A percentile compares a stretch with the other conserved stretches of the same genome.
Conservation (phyloP, 495 filamentous ascomycete genomes). For the Daldinia vernicosa region DNA sequence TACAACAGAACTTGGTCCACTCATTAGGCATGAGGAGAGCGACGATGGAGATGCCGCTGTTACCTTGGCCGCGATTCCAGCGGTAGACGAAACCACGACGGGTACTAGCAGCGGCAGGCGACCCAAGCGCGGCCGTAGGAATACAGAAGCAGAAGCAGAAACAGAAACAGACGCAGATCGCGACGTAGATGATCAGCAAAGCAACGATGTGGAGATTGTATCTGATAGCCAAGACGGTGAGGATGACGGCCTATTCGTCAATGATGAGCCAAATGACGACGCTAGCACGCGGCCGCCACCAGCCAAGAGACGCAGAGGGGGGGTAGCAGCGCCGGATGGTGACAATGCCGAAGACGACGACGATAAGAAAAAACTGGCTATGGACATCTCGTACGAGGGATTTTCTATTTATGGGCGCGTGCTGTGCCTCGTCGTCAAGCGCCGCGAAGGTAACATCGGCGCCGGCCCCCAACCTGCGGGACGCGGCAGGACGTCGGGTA, state of each 20-base stretch:
- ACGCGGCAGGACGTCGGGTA: conserved; percentile 37
- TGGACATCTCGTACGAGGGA: conserved; percentile 90
- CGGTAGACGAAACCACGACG: conserved; percentile 46
- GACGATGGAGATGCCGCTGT: conserved; percentile 54
- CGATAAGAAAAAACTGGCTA: conserved; percentile 87
- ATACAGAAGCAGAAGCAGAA: conserved; percentile 44
- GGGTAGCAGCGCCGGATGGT: conserved; percentile 40
- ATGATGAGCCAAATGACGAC: conserved; percentile 40
- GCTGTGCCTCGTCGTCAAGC: conserved; percentile 87
- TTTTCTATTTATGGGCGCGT: conserved; percentile 94
- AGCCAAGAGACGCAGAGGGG: conserved; percentile 59
- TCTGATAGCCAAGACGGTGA: conserved; percentile 44
- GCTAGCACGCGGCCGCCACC: conserved; percentile 47
- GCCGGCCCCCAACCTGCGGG: conserved; percentile 38
- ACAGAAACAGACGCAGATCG: conserved; percentile 31
- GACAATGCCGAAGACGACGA: conserved; percentile 59
- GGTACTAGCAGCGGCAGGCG: conserved; percentile 38
- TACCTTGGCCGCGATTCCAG: conserved; percentile 57
- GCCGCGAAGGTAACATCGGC: conserved; percentile 49
- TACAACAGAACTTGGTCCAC: conserved; percentile 31
- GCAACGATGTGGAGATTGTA: conserved; percentile 34
- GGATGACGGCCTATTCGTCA: conserved; percentile 51
- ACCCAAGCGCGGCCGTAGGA: conserved; percentile 44
- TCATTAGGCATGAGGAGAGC: conserved; percentile 46
- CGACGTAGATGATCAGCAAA: conserved; percentile 22